A percentile compares a stretch with the other conserved stretches of the same genome.
phyloP scores from a whole-genome alignment of 2,329 filamentous ascomycete genomes.

The Trichoderma koningii region DNA sequence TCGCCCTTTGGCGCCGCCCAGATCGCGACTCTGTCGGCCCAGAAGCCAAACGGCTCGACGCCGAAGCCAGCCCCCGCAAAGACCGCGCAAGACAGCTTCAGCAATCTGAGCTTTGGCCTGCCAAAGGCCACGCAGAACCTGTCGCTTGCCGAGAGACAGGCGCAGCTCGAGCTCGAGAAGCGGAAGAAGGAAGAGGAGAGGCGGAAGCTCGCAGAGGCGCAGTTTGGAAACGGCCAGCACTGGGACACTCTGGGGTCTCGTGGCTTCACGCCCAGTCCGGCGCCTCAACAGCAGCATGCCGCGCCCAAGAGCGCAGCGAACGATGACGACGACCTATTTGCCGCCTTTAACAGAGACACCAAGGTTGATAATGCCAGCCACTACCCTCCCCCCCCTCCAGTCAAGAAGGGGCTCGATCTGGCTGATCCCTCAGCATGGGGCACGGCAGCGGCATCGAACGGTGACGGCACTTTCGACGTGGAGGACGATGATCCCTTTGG shows the following conservation, averaged over 20 bases:
- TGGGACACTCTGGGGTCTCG: constrained; percentile 71
- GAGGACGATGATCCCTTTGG: constrained; percentile 92
- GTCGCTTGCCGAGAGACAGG: constrained; percentile 75
- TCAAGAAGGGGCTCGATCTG: constrained; percentile 51
- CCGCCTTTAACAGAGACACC: constrained; percentile 66
- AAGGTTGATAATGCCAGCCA: constrained; percentile 67
- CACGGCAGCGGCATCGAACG: constrained; percentile 33
- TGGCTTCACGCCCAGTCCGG: constrained; percentile 45
- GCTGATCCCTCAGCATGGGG: constrained; percentile 58
- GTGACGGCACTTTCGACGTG: constrained; percentile 48
- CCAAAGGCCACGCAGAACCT: constrained; percentile 68
- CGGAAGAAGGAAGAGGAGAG: constrained; percentile 73
- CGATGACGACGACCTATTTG: constrained; percentile 66
- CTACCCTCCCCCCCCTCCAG: constrained; percentile 58
- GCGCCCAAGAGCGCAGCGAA: constrained; percentile 30
- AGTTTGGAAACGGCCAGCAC: constrained; percentile 76
- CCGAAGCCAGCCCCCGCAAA: constrained; percentile 52
- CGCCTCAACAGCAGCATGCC: constrained; percentile 29
- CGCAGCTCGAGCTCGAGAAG: constrained; percentile 65
- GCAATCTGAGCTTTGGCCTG: constrained; percentile 64
- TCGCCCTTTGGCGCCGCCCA: constrained; percentile 58
- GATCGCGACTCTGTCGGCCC: constrained; percentile 58
- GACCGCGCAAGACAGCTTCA: constrained; percentile 71
- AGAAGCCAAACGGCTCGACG: constrained; percentile 47
- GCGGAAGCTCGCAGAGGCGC: constrained; percentile 68